Evolutionary conservation across 2,329 filamentous ascomycete species (phyloP).

Genomic region (Knufia petricola): DNA sequence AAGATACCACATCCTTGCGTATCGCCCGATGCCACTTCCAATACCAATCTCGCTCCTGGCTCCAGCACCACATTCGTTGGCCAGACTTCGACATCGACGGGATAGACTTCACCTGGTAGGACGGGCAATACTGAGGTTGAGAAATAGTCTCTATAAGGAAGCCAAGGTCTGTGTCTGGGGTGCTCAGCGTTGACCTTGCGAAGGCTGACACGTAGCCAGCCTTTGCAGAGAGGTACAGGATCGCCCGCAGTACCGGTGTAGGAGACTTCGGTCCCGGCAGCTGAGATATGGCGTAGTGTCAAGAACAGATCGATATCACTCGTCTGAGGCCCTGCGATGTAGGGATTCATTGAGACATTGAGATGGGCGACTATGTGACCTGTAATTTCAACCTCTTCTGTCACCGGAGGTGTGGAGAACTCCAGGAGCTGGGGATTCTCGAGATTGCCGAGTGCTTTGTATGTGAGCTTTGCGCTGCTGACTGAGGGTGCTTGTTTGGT

Average conservation of each 20-base stretch:
- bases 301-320: slow-evolving; percentile 46
- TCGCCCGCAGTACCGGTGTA: slow-evolving; percentile 50
- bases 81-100: slow-evolving; percentile 39
- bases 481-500: slow-evolving; percentile 26
- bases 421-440: slow-evolving; percentile 46
- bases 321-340: slow-evolving; percentile 35
- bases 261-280: slow-evolving; percentile 42
- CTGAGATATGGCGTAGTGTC: slow-evolving; percentile 43
- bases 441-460: slow-evolving; percentile 50
- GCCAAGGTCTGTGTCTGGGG: slow-evolving; percentile 34
- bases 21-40: slow-evolving; percentile 34
- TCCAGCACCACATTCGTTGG: slow-evolving; percentile 31
- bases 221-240: slow-evolving; percentile 45
- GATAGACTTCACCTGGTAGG: slow-evolving; percentile 41
- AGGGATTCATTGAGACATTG: slow-evolving; percentile 46
- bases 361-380: slow-evolving; percentile 58
- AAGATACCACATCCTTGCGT: slow-evolving; percentile 45
- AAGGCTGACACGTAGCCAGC: slow-evolving; percentile 45
- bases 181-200: slow-evolving; percentile 40
- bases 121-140: slow-evolving; percentile 40
- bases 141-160: slow-evolving; percentile 44
- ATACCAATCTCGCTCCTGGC: slow-evolving; percentile 25
- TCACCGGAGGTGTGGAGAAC: slow-evolving; percentile 50
- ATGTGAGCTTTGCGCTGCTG: slow-evolving; percentile 40
- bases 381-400: slow-evolving; percentile 58